A percentile compares a stretch with the other conserved stretches of the same genome.
phyloP scores from a whole-genome alignment of 73 alveolate species.

The Diophrys appendiculata region DNA sequence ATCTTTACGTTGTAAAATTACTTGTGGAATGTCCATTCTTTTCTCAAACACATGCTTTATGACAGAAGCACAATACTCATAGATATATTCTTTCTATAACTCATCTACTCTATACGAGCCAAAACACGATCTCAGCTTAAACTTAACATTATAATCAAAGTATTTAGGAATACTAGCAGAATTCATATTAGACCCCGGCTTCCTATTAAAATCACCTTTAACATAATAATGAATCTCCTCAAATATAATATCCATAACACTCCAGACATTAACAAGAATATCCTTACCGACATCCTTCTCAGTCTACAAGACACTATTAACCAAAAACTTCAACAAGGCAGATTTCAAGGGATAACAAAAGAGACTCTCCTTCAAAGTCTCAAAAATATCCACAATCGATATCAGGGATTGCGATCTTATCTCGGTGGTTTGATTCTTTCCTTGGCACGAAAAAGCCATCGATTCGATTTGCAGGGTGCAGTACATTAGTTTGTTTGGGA shows the following conservation, averaged over 20 bases:
- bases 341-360: constrained; percentile 27
- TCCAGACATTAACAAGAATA: constrained; percentile 9
- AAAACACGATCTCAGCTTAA: neutral
- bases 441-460: constrained; percentile 27
- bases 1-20: neutral
- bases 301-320: constrained; percentile 35
- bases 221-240: neutral
- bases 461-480: neutral
- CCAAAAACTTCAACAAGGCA: constrained; percentile 28
- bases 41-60: neutral
- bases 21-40: neutral
- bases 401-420: constrained; percentile 23
- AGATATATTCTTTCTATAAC: neutral
- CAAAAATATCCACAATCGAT: neutral
- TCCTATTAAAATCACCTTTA: neutral
- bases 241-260: neutral
- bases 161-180: neutral
- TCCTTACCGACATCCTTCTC: constrained; percentile 48
- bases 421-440: constrained; percentile 30
- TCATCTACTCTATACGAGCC: neutral
- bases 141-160: neutral
- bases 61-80: neutral
- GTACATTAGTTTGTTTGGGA: constrained; percentile 26
- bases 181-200: neutral
- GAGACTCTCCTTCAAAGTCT: neutral